Evolutionary conservation across 148 eudicot species (phyloP).

Genomic region (Gaultheria prostrata): DNA sequence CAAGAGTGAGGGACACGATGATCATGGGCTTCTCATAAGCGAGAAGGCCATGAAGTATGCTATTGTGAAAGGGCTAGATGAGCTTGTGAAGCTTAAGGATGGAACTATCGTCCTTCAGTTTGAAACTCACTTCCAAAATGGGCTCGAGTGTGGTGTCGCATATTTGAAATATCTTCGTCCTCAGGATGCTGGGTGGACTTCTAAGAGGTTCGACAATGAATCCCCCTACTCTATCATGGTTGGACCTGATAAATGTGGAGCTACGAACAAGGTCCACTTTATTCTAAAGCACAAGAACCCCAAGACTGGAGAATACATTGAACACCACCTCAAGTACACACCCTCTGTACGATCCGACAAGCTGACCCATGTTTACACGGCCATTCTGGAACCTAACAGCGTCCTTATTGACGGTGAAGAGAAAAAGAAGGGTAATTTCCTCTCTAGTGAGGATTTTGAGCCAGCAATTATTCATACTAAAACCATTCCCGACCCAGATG

Average conservation of each 20-base stretch:
- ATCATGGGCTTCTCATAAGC: conserved; percentile 87
- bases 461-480: conserved; percentile 77
- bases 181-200: conserved; percentile 78
- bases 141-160: conserved; percentile 90
- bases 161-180: conserved; percentile 86
- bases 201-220: conserved; percentile 74
- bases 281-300: conserved; percentile 89
- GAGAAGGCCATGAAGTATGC: conserved; percentile 90
- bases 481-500: conserved; percentile 87
- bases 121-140: conserved; percentile 81
- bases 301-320: conserved; percentile 76
- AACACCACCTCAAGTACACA: conserved; percentile 86
- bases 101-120: conserved; percentile 74
- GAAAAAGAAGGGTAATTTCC: conserved; percentile 81
- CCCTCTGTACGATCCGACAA: conserved; percentile 92
- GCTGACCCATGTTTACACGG: conserved; percentile 74
- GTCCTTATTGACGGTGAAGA: conserved; percentile 91
- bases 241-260: conserved; percentile 94
- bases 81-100: conserved; percentile 58
- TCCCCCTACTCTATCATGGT: conserved; percentile 85
- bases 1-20: conserved; percentile 93
- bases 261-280: conserved; percentile 96
- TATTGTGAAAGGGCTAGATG: conserved; percentile 82
- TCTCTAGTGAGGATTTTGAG: conserved; percentile 69
- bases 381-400: conserved; percentile 73